Conservation (phyloP, 768 basidiomycete genomes). For the Inosperma sp. region DNA sequence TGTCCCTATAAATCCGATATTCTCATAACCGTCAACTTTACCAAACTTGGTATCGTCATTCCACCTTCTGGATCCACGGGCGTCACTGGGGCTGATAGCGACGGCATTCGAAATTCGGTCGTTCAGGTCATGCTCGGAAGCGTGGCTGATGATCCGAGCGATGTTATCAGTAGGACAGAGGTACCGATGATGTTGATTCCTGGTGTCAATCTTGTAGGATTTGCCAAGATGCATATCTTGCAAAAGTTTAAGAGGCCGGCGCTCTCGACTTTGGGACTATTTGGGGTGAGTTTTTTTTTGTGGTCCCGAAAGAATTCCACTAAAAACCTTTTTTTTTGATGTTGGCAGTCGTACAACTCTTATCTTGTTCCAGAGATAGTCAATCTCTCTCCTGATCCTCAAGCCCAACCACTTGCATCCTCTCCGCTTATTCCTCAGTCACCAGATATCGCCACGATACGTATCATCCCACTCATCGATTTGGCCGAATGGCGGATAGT, state of each 20-base stretch:
- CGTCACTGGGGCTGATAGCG: neutral
- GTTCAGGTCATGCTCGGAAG: neutral
- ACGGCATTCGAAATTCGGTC: neutral
- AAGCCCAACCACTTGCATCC: neutral
- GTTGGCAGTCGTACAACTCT: conserved; percentile 4
- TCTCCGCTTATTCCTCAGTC: neutral
- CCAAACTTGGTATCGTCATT: neutral
- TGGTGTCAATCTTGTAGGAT: neutral
- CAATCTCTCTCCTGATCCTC: conserved; percentile 12
- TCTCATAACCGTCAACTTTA: neutral
- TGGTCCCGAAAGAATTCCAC: no score
- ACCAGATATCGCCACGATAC: conserved; percentile 14
- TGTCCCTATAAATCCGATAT: neutral
- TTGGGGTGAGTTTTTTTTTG: no score
- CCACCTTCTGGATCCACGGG: neutral
- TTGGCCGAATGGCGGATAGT: conserved; percentile 10
- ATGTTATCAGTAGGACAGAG: neutral
- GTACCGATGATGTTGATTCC: neutral
- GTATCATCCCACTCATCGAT: conserved; percentile 8
- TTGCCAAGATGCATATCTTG: neutral
- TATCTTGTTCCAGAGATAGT: conserved; percentile 12
- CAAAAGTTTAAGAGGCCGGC: neutral
- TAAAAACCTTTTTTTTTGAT: no score
- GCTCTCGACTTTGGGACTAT: conserved; percentile 7
- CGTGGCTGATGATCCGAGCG: neutral